Conservation (phyloP, 306 rosid species). For the Quercus parvula region DNA sequence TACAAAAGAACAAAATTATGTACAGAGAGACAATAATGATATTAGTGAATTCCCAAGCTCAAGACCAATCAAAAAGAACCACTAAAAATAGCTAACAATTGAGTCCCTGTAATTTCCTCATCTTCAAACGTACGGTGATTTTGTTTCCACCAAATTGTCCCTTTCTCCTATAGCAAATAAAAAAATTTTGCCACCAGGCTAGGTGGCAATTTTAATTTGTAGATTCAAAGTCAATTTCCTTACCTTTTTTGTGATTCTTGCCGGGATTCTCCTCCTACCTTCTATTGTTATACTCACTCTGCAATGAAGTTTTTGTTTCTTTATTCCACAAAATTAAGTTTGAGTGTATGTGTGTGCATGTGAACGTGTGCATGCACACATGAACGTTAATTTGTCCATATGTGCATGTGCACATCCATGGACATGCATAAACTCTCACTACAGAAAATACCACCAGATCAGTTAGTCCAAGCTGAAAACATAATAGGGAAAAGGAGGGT, state of each 20-base stretch:
- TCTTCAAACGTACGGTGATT: too few relatives aligned
- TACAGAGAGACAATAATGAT: background rate
- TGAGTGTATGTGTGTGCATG: too few relatives aligned
- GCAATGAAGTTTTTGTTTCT: background rate
- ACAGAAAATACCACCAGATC: background rate
- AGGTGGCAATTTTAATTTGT: background rate
- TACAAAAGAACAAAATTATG: background rate
- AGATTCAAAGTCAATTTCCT: background rate
- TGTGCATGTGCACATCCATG: background rate
- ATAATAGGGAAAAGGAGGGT: background rate
- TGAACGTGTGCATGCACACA: too few relatives aligned
- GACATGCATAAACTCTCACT: background rate
- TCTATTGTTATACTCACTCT: background rate
- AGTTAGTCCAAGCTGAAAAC: background rate
- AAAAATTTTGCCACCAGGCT: background rate
- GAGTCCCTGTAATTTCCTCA: too few relatives aligned
- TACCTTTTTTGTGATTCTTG: background rate
- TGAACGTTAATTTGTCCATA: background rate
- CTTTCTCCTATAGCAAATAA: background rate
- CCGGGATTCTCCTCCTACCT: background rate
- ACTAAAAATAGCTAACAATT: too few relatives aligned
- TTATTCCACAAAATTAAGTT: background rate
- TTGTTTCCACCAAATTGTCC: too few relatives aligned
- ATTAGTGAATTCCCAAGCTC: too few relatives aligned
- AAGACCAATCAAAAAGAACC: too few relatives aligned